Conservation (phyloP, 768 basidiomycete genomes). For the Suillus bovinus region DNA sequence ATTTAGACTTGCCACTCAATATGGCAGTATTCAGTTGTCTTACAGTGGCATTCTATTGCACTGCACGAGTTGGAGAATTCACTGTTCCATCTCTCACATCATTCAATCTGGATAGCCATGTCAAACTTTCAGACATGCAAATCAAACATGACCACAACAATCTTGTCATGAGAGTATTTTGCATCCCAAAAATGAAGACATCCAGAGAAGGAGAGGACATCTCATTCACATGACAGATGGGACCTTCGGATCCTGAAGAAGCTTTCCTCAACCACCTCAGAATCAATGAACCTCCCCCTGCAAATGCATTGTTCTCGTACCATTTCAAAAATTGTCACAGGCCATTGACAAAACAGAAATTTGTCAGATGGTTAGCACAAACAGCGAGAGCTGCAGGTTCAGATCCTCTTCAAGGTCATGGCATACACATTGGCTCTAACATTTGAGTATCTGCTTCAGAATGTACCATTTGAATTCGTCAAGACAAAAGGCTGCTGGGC, state of each 20-base stretch:
- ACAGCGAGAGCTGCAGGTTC: constrained; percentile 15
- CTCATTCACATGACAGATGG: not conserved
- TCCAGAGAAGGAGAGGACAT: not conserved
- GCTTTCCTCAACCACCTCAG: too few species aligned
- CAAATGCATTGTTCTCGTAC: constrained; percentile 33
- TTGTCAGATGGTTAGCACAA: constrained; percentile 20
- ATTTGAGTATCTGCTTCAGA: constrained; percentile 37
- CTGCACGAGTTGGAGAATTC: not conserved
- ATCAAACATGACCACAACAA: not conserved
- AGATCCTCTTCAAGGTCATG: constrained; percentile 22
- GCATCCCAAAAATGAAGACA: not conserved
- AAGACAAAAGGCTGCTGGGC: constrained; percentile 38
- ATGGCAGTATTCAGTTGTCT: not conserved
- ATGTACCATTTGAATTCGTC: constrained; percentile 37
- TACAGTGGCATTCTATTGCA: not conserved
- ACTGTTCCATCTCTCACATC: not conserved
- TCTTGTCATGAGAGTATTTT: not conserved
- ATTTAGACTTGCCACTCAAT: not conserved
- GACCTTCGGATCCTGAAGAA: too few species aligned
- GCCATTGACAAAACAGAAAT: constrained; percentile 29
- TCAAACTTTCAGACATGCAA: not conserved
- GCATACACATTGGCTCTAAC: constrained; percentile 31
- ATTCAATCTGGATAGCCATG: fast-evolving
- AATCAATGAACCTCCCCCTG: too few species aligned
- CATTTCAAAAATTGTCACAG: not conserved